Evolutionary conservation across 768 basidiomycete species (phyloP), one percentile per base, ranked within the genome.

Genomic region (Pholiota conissans): DNA sequence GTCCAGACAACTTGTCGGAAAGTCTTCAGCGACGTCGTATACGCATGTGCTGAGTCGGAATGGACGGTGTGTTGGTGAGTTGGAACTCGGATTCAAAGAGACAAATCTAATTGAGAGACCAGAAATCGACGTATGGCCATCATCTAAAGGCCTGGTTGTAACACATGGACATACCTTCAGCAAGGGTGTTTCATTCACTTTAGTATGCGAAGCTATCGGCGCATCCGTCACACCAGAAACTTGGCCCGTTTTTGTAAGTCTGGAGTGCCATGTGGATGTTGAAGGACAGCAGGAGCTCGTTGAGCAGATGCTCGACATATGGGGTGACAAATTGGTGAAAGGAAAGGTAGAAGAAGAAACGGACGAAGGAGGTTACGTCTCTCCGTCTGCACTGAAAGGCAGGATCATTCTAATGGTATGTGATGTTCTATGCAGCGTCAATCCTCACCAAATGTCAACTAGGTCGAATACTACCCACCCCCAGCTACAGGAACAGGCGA

Each of bases 91-190:
- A 37, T 27, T 20, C 18, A 29, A 14, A 0, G 16, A 39, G 8
- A 39, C 22, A 45, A 24, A 22, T 45, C 42, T 45, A 24, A 45
- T 13, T 22, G 11, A 13, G n/a, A 45, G 30, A 32, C 7, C 59
- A 73, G 86, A 89, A 64, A 84, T 87, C 49, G 86, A 89, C 61
- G 85, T 85, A 7, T 89, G 87, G 86, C 76, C 82, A 5, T 79
- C 80, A 0, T 70, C 74, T 6, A 74, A 77, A 37, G 83, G 84
- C 0, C 75, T 80, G 11, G 69, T 84, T 49, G 84, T 87, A 29
- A 87, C 82, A 0, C 86, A 87, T 60, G 86, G 86, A 1, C 74
- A 82, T 61, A 87, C 86, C 1, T 74, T 85, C 57, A 82, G 77
- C 60, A 76, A 77, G 61, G 75, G 78, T 28, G 75, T 86, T 4